These are phyloP conservation scores for Nicotiana attenuata DNA, from an alignment of 257 asterid species.

Conservation along the genomic window DNA sequence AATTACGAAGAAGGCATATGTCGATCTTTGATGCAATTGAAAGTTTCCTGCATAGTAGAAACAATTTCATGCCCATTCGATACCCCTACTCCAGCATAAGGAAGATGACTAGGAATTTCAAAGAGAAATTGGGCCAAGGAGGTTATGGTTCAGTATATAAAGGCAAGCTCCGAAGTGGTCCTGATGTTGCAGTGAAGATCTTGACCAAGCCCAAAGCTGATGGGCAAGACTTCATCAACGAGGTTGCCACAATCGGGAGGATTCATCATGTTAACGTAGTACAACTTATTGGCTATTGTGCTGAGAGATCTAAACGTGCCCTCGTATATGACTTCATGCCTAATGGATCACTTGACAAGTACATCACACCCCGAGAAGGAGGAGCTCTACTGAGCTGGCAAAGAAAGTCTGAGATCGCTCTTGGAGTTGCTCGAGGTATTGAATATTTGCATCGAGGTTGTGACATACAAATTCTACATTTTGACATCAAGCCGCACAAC, in stretches of 20 bases:
- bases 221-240: slow-evolving; percentile 14
- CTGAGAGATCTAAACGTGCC: too few relatives aligned
- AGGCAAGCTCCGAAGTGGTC: slow-evolving; percentile 14
- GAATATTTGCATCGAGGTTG: background rate
- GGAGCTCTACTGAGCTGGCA: background rate
- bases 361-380: background rate
- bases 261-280: too few relatives aligned
- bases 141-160: slow-evolving; percentile 11
- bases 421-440: slow-evolving; percentile 17
- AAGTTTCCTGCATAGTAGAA: slow-evolving; percentile 3
- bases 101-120: slow-evolving; percentile 11
- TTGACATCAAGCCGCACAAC: slow-evolving; percentile 25
- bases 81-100: slow-evolving; percentile 11
- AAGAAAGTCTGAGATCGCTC: slow-evolving; percentile 9
- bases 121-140: slow-evolving; percentile 14
- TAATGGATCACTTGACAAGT: slow-evolving; percentile 15
- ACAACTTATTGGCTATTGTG: too few relatives aligned
- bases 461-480: slow-evolving; percentile 16
- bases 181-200: slow-evolving; percentile 7
- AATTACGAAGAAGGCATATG: slow-evolving; percentile 5
- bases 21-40: slow-evolving; percentile 11
- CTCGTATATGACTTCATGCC: too few relatives aligned
- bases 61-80: slow-evolving; percentile 18
- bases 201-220: background rate
- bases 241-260: background rate